These are phyloP conservation scores for Podospora comata DNA, from an alignment of 495 filamentous ascomycete species.

Conservation along the genomic window DNA sequence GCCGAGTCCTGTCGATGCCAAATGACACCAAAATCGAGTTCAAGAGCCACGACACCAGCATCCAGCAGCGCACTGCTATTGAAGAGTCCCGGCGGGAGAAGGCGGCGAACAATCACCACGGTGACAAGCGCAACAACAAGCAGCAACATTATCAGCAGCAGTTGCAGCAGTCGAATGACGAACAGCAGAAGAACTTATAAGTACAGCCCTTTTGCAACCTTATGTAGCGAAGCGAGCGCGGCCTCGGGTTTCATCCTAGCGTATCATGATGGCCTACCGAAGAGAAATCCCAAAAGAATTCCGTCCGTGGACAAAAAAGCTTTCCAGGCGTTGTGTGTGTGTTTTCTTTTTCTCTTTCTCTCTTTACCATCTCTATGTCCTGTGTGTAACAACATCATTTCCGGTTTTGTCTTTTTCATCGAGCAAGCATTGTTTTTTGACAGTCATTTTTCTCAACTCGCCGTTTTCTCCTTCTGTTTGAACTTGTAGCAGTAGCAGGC, in stretches of 20 bases:
- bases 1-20: constrained; percentile 79
- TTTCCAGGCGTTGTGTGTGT: not conserved
- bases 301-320: not conserved
- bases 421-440: not conserved
- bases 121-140: constrained; percentile 39
- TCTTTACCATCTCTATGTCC: not conserved
- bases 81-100: constrained; percentile 82
- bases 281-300: not conserved
- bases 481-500: not conserved
- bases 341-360: not conserved
- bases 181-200: constrained; percentile 25
- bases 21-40: constrained; percentile 86
- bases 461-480: not conserved
- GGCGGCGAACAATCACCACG: constrained; percentile 47
- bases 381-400: not conserved
- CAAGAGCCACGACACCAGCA: constrained; percentile 85
- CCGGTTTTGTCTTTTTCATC: not conserved
- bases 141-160: constrained; percentile 32
- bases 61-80: constrained; percentile 74
- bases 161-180: constrained; percentile 24
- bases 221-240: not conserved
- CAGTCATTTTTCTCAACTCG: constrained; percentile 4
- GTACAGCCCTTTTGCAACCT: not conserved
- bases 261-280: not conserved
- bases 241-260: not conserved